These are phyloP conservation scores for Petunia axillaris DNA, from an alignment of 257 asterid genomes.

Conservation along the genomic window DNA sequence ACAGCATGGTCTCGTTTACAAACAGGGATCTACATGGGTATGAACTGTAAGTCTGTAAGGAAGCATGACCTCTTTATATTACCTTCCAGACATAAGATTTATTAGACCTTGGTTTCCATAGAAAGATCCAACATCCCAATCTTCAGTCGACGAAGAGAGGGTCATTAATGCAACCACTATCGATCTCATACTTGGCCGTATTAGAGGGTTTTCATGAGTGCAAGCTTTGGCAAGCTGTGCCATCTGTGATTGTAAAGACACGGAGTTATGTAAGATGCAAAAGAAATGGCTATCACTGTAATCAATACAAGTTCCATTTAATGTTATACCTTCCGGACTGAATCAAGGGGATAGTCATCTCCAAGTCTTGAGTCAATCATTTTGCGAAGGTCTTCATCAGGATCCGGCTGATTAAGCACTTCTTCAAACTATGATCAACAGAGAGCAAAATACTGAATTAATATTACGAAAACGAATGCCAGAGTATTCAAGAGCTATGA, in stretches of 20 bases:
- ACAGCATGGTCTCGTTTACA: constrained; percentile 16
- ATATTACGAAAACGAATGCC: neutral
- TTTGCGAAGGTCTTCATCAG: constrained; percentile 52
- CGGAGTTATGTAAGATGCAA: neutral
- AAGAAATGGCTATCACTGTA: neutral
- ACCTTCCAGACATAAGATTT: constrained; percentile 82
- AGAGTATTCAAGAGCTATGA: neutral
- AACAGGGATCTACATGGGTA: neutral
- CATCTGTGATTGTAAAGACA: constrained; percentile 45
- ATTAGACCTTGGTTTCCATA: constrained; percentile 70
- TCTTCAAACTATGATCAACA: constrained; percentile 71
- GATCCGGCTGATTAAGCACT: constrained; percentile 62
- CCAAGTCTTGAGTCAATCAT: constrained; percentile 81
- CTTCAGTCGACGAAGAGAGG: constrained; percentile 83
- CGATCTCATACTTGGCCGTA: constrained; percentile 88
- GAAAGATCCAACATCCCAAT: constrained; percentile 86
- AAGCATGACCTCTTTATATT: constrained; percentile 13
- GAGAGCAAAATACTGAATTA: constrained; percentile 13
- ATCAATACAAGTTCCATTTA: constrained; percentile 4
- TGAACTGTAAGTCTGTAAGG: neutral
- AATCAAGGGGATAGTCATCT: constrained; percentile 69
- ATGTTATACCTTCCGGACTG: constrained; percentile 62
- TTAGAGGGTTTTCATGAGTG: constrained; percentile 84
- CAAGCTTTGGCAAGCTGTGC: constrained; percentile 87
- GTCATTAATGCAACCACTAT: constrained; percentile 90